Base-by-base conservation (phyloP, 1,284 basidiomycete genomes). In the Malassezia furfur region DNA sequence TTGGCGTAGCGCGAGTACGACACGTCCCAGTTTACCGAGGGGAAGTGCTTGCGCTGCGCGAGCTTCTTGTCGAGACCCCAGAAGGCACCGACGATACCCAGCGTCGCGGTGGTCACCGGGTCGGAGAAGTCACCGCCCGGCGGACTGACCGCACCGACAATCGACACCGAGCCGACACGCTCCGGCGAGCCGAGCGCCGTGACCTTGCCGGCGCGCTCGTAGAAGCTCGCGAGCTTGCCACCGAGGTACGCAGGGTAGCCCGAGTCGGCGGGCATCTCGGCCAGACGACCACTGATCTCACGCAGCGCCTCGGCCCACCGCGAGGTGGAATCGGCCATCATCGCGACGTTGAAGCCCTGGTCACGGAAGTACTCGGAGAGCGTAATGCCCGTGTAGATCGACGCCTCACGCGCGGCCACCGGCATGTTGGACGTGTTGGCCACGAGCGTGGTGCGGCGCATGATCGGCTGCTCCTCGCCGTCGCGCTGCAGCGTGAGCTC, bases 381-480 rank as follows among this genome's bases (percentile, higher is more conserved):
- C 0, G 94, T 99, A 79, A 99, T 98, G 72, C 94, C 94, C 39
- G 94, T 99, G 79, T 99, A 99, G 76, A 99, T 98, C 41, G 93
- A 96, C 5, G 94, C 94, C 79, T 99, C 94, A 73, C 94, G 89
- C 36, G 94, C 94, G 35, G 94, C 94, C 70, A 99, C 94, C 67
- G 94, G 94, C 94, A 99, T 99, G 80, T 99, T 98, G 56, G 93
- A 96, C 1, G 94, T 99, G 77, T 99, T 99, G 67, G 94, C 94
- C 59, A 99, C 93, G 34, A 99, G 84, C 3, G 93, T 91, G 1
- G 94, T 98, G 62, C 94, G 91, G 78, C 98, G 98, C 94, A 99
- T 99, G 81, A 99, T 98, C 37, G 94, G 94, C 77, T 96, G 93
- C 82, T 96, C 86, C 56, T 90, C 87, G 57, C 81, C 81, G 67